Evolutionary conservation across 768 basidiomycete species (phyloP), one percentile per base, ranked within the genome.

Genomic region (Glaciozyma martinii): DNA sequence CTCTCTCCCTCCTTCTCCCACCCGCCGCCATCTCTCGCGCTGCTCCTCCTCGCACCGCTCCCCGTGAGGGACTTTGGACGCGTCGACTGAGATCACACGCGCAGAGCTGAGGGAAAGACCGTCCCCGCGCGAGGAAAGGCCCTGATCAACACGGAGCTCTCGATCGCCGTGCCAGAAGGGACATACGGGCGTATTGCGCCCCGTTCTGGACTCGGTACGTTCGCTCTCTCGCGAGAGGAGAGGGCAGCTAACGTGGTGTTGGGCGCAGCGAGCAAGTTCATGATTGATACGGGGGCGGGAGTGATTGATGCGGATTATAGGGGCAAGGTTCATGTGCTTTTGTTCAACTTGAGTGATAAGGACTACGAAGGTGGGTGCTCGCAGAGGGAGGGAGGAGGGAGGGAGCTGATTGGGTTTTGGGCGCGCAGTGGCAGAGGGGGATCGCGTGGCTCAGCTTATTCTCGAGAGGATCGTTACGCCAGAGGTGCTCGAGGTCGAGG

Each of bases 161-260:
- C 91, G 30, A 86, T 99, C 66, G 93, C 92, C 27, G 90, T 99
- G 3, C 95, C 95, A 1, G 78, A 80, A 50, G 95, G 92, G 4
- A 92, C 91, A 5, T 98, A 99, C 74, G 95, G 94, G 68, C 90
- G 95, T 60, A 86, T 99, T 63, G 95, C 95, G 3, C 95, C 95
- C 25, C 84, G 94, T 29, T 90, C 88, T 75, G 95, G 95, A 25
- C 85, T 98, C 32, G 94, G 94, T 95, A 65, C 59, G 86, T 77
- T 9, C 43, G 33, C 27, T 29, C 59, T 47, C 23, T 18, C n/a
- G n/a, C n/a, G n/a, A n/a, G n/a, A n/a, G n/a, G 18, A 23, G 44
- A 13, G 5, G 44, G 8, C 3, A 54, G 53, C 53, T 54, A 16
- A 54, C 19, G 53, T 30, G 53, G 1, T 5, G 8, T 65, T 21